These are phyloP conservation scores for Vaccinium vitisidaea DNA, from an alignment of 148 eudicot genomes.

Conservation along the genomic window DNA sequence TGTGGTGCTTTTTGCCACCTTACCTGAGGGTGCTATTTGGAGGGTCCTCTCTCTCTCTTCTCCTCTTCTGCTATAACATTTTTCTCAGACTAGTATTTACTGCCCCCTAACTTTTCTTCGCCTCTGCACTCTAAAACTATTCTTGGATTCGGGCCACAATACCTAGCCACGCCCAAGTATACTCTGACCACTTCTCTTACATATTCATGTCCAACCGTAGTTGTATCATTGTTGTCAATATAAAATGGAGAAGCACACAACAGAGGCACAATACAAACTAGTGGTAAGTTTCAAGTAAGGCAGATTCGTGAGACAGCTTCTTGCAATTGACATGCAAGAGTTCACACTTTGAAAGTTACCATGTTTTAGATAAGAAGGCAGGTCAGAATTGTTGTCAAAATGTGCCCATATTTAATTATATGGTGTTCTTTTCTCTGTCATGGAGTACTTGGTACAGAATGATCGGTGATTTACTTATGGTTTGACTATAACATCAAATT, in stretches of 20 bases:
- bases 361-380: not conserved
- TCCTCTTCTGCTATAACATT: not conserved
- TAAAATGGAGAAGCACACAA: not conserved
- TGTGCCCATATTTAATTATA: not conserved
- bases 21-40: not conserved
- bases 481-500: too few relatives aligned
- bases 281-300: not conserved
- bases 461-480: too few relatives aligned
- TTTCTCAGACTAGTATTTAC: not conserved
- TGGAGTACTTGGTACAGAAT: too few relatives aligned
- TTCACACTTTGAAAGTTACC: not conserved
- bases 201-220: not conserved
- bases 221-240: not conserved
- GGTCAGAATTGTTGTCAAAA: not conserved
- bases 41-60: not conserved
- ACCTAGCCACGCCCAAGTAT: not conserved
- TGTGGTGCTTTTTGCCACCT: not conserved
- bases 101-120: not conserved
- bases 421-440: too few relatives aligned
- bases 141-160: not conserved
- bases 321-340: not conserved
- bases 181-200: not conserved
- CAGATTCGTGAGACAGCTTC: not conserved
- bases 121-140: not conserved
- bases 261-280: not conserved